Base-by-base conservation (phyloP, 164 flowering plant species). In the Piper betle region DNA sequence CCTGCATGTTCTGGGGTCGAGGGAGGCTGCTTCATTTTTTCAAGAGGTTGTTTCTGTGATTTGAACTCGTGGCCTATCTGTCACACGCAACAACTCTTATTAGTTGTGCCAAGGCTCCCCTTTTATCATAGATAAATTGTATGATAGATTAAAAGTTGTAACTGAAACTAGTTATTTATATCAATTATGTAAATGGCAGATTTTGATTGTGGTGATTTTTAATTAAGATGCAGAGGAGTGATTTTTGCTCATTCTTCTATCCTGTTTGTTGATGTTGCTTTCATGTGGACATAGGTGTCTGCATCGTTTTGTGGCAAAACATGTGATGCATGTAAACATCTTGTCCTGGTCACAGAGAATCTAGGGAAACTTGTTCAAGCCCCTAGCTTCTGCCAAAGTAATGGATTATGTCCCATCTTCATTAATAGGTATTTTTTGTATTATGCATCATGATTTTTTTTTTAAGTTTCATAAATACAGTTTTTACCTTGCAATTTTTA, bases 301-400 rank as follows among this genome's bases (percentile, higher is more conserved):
- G 66, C 79, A 57, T 78, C 89, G 50, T 65, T 84, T 43, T 88
- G 98, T 68, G 66, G 64, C 54, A 87, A 83, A 67, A 69, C 96
- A 52, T 91, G 96, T 74, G 98, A 91, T 80, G 87, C 89, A 60
- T 91, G 98, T 80, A 86, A 82, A 74, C 80, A 82, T 67, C 96
- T 96, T 66, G 79, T 79, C 68, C 58, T 81, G 59, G 84, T 88
- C 60, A 74, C 86, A 38, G 78, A 71, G 73, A 54, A 77, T 48
- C 73, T 91, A 77, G 82, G 78, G 75, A 84, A 88, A 67, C 84
- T 91, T 37, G 64, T 69, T 62, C 58, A 58, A 62, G 53, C 70
- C 57, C 73, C 72, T 64, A 64, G 76, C 62, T 58, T 54, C 53
- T 68, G 67, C 48, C 75, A 56, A 53, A 78, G 69, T 64, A 67